phyloP scores from a whole-genome alignment of 2,329 filamentous ascomycete species.

The Exserohilum rostratum region DNA sequence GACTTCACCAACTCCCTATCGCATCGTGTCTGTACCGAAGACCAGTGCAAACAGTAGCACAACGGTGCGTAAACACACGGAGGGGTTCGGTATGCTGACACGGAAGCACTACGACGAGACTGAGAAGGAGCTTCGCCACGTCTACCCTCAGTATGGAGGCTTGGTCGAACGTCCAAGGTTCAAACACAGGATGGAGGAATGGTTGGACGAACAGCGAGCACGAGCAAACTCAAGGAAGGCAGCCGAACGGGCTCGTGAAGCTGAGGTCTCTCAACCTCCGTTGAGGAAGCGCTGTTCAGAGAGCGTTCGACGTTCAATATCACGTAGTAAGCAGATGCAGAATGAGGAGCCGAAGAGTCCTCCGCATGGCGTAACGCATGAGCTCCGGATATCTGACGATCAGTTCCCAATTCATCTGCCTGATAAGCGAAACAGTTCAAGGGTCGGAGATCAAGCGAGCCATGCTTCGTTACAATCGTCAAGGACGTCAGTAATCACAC shows the following conservation, averaged over 20 bases:
- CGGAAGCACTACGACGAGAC: slow-evolving; percentile 32
- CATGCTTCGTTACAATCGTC: slow-evolving; percentile 1
- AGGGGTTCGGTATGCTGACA: slow-evolving; percentile 12
- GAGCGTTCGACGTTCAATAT: slow-evolving; percentile 24
- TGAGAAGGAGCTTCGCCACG: slow-evolving; percentile 36
- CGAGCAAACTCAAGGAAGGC: slow-evolving; percentile 25
- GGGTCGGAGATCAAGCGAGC: neutral
- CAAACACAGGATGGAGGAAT: slow-evolving; percentile 36
- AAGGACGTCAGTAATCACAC: slow-evolving; percentile 3
- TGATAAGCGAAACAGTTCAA: neutral
- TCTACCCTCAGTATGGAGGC: slow-evolving; percentile 40
- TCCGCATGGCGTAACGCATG: slow-evolving; percentile 29
- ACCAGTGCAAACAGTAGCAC: neutral
- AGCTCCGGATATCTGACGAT: slow-evolving; percentile 18
- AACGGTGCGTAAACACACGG: neutral
- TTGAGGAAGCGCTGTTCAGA: slow-evolving; percentile 20
- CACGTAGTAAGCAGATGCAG: slow-evolving; percentile 10
- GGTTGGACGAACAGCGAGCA: slow-evolving; percentile 32
- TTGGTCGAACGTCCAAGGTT: slow-evolving; percentile 40
- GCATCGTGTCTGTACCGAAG: slow-evolving; percentile 23
- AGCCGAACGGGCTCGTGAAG: slow-evolving; percentile 11
- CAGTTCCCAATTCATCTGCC: neutral
- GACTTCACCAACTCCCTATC: slow-evolving; percentile 30
- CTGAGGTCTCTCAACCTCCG: slow-evolving; percentile 10
- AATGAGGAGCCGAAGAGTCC: slow-evolving; percentile 28